Evolutionary conservation across 192 early-diverging fungal genomes (phyloP).

Genomic region (Coemansia sp.): DNA sequence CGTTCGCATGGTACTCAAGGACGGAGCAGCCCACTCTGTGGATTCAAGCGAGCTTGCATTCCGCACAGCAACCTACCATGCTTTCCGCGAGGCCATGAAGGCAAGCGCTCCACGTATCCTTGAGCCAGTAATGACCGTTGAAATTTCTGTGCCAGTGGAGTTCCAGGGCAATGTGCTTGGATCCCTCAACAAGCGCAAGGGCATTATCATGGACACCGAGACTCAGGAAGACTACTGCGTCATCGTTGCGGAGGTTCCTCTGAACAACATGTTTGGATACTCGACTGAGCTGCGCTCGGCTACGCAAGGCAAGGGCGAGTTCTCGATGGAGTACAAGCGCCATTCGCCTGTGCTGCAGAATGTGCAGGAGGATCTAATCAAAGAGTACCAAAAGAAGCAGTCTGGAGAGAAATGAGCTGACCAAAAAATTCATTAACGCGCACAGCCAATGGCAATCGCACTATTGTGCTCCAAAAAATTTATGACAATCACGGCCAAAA

Average conservation of each 20-base stretch:
- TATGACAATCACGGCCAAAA: background rate
- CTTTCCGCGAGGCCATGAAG: conserved; percentile 88
- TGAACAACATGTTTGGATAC: conserved; percentile 99
- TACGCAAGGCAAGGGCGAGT: conserved; percentile 98
- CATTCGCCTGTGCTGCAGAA: conserved; percentile 77
- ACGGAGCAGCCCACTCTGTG: conserved; percentile 89
- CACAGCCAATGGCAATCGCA: too few species aligned
- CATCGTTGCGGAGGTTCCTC: conserved; percentile 81
- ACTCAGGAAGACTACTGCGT: conserved; percentile 91
- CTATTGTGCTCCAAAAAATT: too few species aligned
- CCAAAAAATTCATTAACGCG: too few species aligned
- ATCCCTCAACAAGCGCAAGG: conserved; percentile 96
- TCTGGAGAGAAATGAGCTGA: conserved; percentile 46
- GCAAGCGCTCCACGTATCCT: conserved; percentile 81
- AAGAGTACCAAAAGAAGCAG: conserved; percentile 80
- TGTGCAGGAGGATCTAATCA: conserved; percentile 84
- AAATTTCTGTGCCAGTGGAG: conserved; percentile 84
- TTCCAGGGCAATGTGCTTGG: conserved; percentile 92
- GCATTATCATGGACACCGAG: conserved; percentile 90
- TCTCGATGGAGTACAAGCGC: conserved; percentile 94
- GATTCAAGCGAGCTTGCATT: conserved; percentile 98
- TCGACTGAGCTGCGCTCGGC: conserved; percentile 90
- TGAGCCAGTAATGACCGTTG: conserved; percentile 97
- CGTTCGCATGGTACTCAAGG: conserved; percentile 84
- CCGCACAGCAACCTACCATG: conserved; percentile 80